Conservation (phyloP, 371 early-diverging fungal species). For the Mucor plumbeus region DNA sequence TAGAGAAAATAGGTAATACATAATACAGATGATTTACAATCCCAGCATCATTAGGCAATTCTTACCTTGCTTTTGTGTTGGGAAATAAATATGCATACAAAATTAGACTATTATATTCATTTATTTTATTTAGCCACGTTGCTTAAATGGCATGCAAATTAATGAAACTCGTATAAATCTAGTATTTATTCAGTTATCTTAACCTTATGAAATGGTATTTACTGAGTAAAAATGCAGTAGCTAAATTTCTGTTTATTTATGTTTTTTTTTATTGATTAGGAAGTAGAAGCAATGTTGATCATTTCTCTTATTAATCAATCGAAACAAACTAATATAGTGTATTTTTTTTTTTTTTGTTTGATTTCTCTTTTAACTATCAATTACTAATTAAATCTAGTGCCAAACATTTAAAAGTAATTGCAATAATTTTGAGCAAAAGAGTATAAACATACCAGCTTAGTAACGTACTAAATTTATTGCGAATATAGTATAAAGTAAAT, state of each 20-base stretch:
- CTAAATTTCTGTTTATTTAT: not conserved
- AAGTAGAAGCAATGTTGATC: too few relatives aligned
- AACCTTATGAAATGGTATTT: not conserved
- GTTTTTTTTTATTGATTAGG: not conserved
- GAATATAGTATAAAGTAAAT: too few relatives aligned
- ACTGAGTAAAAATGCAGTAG: not conserved
- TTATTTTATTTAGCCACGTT: not conserved
- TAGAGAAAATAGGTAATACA: constrained; percentile 1
- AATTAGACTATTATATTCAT: not conserved
- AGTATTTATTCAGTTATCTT: not conserved
- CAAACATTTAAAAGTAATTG: too few relatives aligned
- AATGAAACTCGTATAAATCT: not conserved
- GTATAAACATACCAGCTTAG: too few relatives aligned
- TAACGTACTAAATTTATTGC: too few relatives aligned
- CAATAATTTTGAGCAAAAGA: too few relatives aligned
- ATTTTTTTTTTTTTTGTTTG: too few relatives aligned
- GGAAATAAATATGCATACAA: not conserved
- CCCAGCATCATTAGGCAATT: not conserved
- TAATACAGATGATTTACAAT: not conserved
- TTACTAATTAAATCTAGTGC: too few relatives aligned
- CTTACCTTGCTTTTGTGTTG: not conserved
- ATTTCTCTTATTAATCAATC: too few relatives aligned
- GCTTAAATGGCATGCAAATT: not conserved
- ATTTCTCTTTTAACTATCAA: too few relatives aligned
- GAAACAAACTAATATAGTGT: too few relatives aligned